Percentiles rank a stretch among this genome's conserved stretches.
These are phyloP conservation scores for Arachnomyces sp. DNA, from an alignment of 2,329 filamentous ascomycete species.

Conservation along the genomic window DNA sequence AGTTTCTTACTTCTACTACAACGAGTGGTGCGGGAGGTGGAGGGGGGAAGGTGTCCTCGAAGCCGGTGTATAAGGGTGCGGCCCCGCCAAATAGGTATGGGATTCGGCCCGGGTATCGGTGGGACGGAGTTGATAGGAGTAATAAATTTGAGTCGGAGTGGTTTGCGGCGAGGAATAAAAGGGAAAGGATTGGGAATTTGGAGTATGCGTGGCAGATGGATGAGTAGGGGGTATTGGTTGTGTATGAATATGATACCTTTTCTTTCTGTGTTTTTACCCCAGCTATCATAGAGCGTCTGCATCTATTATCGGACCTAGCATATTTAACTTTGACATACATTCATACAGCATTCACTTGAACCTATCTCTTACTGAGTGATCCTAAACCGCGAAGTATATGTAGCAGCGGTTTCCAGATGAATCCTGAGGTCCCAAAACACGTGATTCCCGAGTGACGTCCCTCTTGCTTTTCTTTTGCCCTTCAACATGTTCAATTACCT, in stretches of 20 bases:
- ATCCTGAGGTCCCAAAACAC: too few species aligned
- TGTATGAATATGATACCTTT: background rate
- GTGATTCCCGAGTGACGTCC: too few species aligned
- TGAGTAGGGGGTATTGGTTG: constrained; percentile 44
- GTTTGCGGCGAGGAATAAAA: constrained; percentile 77
- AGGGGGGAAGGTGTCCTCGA: constrained; percentile 46
- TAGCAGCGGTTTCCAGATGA: too few species aligned
- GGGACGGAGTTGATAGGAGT: constrained; percentile 92
- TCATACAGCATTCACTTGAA: too few species aligned
- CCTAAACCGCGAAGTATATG: too few species aligned
- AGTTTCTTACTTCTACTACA: constrained; percentile 54
- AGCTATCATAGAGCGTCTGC: too few species aligned
- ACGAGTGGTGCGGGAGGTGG: constrained; percentile 50
- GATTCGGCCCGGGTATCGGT: constrained; percentile 83
- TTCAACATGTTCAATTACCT: too few species aligned
- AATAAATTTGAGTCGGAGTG: constrained; percentile 92
- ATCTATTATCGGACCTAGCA: too few species aligned
- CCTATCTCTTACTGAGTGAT: too few species aligned
- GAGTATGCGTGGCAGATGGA: constrained; percentile 97
- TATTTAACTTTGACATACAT: too few species aligned
- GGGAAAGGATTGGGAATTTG: constrained; percentile 66
- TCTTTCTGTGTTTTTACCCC: background rate
- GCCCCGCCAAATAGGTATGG: constrained; percentile 88
- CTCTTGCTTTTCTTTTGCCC: too few species aligned
- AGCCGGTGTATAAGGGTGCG: constrained; percentile 67